Evolutionary conservation across 352 stramenopile species (phyloP), one percentile per base, ranked within the genome.

Genomic region (Globisporangium splendens): DNA sequence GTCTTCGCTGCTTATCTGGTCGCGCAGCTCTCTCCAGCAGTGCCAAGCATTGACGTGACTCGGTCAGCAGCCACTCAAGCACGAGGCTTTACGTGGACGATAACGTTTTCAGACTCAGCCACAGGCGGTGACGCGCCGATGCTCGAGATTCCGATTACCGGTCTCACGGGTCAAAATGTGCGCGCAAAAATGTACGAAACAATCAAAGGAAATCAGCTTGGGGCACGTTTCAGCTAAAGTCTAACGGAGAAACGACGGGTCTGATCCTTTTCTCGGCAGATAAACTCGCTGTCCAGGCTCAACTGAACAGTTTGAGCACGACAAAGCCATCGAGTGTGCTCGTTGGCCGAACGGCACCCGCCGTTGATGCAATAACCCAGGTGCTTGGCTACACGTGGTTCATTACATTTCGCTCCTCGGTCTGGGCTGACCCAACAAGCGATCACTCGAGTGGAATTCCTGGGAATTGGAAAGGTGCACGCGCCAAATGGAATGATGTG

Each of bases 391-490:
- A 97, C 66, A 86, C 71, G 24, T 98, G 93, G 93, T 71, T 75
- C 7, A 83, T 99, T 39, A 98, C 93, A 20, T 99, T 99, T 71
- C 61, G 65, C 20, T 98, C 95, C 6, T 98, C 94, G 0, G 65
- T 75, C 5, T 98, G 94, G 94, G 77, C 71, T n/a, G 86, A 98
- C 59, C 94, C 95, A 24, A 98, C 91, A 1, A 86, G 85, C 38
- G 81, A 92, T 51, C 86, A 98, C 60, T 80, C 88, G 41, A 79
- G 54, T 56, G 77, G 70, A 0, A 91, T 93, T 51, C 66, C 88
- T 17, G 95, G 95, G 8, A 98, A 98, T 59, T 98, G 96, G 93
- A 82, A 95, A 56, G 93, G 95, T 17, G 46, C 77, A 10, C 63
- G 76, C 1, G 82, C 86, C 0, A 73, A 69, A 28, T 97, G 84